A percentile compares a stretch with the other conserved stretches of the same genome.
Evolutionary conservation across 2,329 filamentous ascomycete genomes (phyloP).

Genomic region (Neopestalotiopsis sp.): DNA sequence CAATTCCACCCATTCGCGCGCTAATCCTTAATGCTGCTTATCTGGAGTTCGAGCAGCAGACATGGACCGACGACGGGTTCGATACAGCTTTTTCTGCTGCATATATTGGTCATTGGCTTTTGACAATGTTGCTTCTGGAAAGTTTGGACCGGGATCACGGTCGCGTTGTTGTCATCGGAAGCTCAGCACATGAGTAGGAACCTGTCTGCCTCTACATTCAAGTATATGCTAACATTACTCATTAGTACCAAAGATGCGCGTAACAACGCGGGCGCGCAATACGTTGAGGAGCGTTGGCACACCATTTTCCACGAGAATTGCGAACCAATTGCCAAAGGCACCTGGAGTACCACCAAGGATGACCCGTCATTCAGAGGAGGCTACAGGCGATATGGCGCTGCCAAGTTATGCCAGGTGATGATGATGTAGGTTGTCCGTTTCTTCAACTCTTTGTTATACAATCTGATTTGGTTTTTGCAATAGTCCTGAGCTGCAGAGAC

Average conservation of each 20-base stretch:
- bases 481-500: conserved; percentile 34
- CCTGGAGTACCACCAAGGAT: conserved; percentile 28
- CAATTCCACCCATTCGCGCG: conserved; percentile 32
- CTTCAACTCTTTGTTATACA: background rate
- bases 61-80: conserved; percentile 37
- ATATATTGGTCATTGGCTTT: conserved; percentile 38
- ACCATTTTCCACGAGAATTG: conserved; percentile 28
- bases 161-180: conserved; percentile 36
- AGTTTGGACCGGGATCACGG: conserved; percentile 39
- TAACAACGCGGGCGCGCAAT: conserved; percentile 21
- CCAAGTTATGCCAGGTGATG: conserved; percentile 39
- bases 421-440: conserved; percentile 26
- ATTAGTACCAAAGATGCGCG: background rate
- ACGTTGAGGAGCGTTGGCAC: conserved; percentile 29
- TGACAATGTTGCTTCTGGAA: conserved; percentile 38
- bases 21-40: conserved; percentile 32
- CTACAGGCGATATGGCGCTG: conserved; percentile 37
- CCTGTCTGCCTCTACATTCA: background rate
- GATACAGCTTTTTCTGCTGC: conserved; percentile 38
- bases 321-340: conserved; percentile 31
- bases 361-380: conserved; percentile 27
- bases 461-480: background rate
- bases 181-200: conserved; percentile 37
- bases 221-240: background rate
- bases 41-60: conserved; percentile 31